Evolutionary conservation across 306 rosid genomes (phyloP).

Genomic region (Acacia crassicarpa): DNA sequence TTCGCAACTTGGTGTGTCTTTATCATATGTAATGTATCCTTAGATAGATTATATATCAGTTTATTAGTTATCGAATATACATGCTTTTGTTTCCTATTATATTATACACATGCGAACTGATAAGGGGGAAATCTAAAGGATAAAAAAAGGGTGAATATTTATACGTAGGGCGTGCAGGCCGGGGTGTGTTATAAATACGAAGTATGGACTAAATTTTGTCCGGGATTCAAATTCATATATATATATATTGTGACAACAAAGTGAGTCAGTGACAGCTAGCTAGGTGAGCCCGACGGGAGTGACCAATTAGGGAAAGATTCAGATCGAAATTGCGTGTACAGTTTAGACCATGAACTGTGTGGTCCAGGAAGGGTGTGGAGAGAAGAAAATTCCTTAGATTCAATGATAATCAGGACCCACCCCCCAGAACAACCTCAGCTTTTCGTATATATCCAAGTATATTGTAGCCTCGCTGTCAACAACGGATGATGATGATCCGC

Average conservation of each 20-base stretch:
- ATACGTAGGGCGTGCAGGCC: neutral
- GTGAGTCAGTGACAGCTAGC: conserved; percentile 7
- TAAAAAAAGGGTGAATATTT: neutral
- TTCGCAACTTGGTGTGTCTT: neutral
- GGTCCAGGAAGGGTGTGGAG: neutral
- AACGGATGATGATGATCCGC: neutral
- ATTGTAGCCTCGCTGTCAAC: neutral
- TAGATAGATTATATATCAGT: too few relatives aligned
- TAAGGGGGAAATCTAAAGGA: neutral
- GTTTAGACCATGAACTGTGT: neutral
- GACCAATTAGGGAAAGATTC: neutral
- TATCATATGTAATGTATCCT: too few relatives aligned
- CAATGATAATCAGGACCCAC: conserved; percentile 17
- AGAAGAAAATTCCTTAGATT: conserved; percentile 3
- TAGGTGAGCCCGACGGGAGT: neutral
- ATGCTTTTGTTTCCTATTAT: neutral
- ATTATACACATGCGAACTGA: neutral
- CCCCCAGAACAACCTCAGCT: neutral
- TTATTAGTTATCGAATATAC: neutral
- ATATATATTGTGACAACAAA: neutral
- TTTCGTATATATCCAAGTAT: neutral
- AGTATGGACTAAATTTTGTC: neutral
- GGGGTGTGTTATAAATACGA: neutral
- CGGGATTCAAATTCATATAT: neutral
- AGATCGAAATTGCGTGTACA: neutral